A percentile compares a stretch with the other conserved stretches of the same genome.
Conservation (phyloP, 2,329 filamentous ascomycete species). For the Gnomoniopsis sp. region DNA sequence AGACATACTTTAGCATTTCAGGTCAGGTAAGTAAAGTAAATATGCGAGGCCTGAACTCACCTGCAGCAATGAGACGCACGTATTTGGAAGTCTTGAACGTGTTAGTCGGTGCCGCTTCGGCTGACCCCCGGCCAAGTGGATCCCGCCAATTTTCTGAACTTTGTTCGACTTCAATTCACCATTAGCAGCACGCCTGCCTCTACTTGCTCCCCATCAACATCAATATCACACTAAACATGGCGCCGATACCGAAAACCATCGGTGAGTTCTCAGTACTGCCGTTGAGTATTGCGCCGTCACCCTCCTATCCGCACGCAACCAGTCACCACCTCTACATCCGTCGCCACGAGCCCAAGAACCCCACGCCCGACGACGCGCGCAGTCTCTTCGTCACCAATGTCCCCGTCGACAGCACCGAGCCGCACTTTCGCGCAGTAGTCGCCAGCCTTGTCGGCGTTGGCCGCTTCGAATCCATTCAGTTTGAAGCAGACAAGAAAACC, state of each 20-base stretch:
- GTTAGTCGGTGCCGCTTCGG: too few species aligned
- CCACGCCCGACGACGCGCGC: slow-evolving; percentile 68
- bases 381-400: slow-evolving; percentile 90
- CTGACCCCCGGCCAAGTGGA: too few species aligned
- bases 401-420: slow-evolving; percentile 77
- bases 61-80: too few species aligned
- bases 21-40: too few species aligned
- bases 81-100: too few species aligned
- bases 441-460: slow-evolving; percentile 70
- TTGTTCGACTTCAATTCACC: neutral
- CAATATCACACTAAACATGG: slow-evolving; percentile 25
- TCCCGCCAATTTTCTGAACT: neutral
- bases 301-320: slow-evolving; percentile 58
- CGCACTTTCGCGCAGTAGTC: slow-evolving; percentile 75
- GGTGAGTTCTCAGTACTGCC: slow-evolving; percentile 68
- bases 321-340: slow-evolving; percentile 86
- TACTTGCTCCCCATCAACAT: neutral
- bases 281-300: slow-evolving; percentile 60
- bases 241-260: slow-evolving; percentile 38
- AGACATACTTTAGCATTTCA: too few species aligned
- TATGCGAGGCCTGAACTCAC: too few species aligned
- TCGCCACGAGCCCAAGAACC: slow-evolving; percentile 74
- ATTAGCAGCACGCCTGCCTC: neutral
- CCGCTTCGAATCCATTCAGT: slow-evolving; percentile 72
- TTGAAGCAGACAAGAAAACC: slow-evolving; percentile 59